Evolutionary conservation across 2,329 filamentous ascomycete genomes (phyloP), one percentile per base, ranked within the genome.

Genomic region (Ascochyta fabae): DNA sequence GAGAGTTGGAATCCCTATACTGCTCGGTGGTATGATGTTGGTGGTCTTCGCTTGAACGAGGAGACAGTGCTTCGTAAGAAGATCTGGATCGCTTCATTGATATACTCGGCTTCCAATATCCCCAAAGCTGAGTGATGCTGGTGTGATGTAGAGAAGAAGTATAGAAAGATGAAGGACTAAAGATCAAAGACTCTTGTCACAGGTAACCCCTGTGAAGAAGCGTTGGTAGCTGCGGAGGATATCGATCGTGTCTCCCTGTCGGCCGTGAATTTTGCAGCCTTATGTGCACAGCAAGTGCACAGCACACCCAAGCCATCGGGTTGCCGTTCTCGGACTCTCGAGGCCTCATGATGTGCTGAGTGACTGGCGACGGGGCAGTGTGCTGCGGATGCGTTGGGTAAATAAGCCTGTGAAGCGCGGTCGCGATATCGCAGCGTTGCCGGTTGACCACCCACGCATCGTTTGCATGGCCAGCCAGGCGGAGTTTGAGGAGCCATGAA

Each of bases 351-450:
- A 50, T 42, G 38, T 40, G 48, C 41, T 49, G 13, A 12, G 44
- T 55, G 48, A 31, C 78, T 80, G 48, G 71, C 67, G 60, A 68
- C 71, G 40, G 73, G 74, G 53, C 65, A 16, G 69, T 70, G 19
- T 56, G 59, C 63, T 65, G 46, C 58, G 56, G 19, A 24, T 42
- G 43, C 50, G 59, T 57, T 49, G 55, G 42, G 29, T 39, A 16
- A 12, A 10, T 48, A 33, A 13, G 12, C 49, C 26, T 52, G 35
- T 55, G 41, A 53, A 47, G 13, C n/a, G 44, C 44, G 47, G 53
- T 48, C 29, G 58, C 48, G 43, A 52, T 41, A 15, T 46, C 52
- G 52, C 52, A 36, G 31, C 36, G 12, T n/a, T 19, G 16, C 44
- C 23, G 45, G 45, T 41, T n/a, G 46, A 41, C 45, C 52, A 45